Evolutionary conservation across 2,329 filamentous ascomycete genomes (phyloP), one percentile per base, ranked within the genome.

Genomic region (Pseudocercospora eumusae): DNA sequence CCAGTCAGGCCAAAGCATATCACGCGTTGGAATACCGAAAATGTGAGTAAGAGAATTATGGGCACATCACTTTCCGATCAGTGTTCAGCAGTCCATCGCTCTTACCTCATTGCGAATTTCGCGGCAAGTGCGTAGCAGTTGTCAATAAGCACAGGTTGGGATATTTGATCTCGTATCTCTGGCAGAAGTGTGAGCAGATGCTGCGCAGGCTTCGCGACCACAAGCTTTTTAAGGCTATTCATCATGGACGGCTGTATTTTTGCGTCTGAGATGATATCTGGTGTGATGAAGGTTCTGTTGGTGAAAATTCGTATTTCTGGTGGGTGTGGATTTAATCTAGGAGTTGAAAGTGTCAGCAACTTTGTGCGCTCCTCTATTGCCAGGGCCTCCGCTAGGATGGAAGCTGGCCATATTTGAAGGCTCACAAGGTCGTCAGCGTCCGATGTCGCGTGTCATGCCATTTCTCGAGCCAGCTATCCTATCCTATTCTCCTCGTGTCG

Each of bases 81-180:
- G 23, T 25, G 23, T 25, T 25, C 23, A 25, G 3, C 23, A 25
- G 6, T 25, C 23, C 3, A 69, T 65, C 13, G 56, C 33, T 10
- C 45, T 21, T 4, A 55, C 50, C 50, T 67, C 60, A n/a, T 45
- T 18, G 15, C 61, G 63, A n/a, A 60, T 50, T n/a, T 65, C 62
- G 56, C 63, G 59, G 40, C 59, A 63, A 23, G 20, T 33, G 8
- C 53, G 49, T 0, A 65, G 58, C 13, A 63, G 23, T 20, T 6
- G 13, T 10, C 10, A 9, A 52, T 10, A 11, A 52, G 47, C 3
- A 21, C 25, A 10, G 1, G 15, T 10, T 11, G 25, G 47, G 28
- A 28, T 27, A 52, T 52, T n/a, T 25, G 9, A 40, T 40, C 18
- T 18, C 31, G 31, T 33, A 33, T 33, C 31, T 33, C 31, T 10